phyloP scores from a whole-genome alignment of 345 rosid species.

The Gossypium mustelinum region DNA sequence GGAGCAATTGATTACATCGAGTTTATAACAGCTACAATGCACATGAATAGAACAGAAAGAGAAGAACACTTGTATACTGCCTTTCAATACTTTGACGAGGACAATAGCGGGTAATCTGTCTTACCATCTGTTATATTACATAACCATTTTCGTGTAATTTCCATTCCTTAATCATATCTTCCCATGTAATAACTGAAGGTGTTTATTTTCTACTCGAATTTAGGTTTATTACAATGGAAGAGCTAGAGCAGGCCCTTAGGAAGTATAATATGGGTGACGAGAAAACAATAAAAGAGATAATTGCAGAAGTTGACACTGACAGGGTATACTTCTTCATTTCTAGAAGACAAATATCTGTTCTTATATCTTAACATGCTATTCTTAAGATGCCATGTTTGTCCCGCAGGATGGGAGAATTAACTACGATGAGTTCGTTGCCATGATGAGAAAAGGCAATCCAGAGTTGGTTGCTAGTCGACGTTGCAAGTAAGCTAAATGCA shows the following conservation, averaged over 20 bases:
- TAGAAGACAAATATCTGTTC: not conserved
- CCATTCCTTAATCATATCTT: not conserved
- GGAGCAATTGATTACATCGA: conserved; percentile 95
- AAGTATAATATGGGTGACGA: conserved; percentile 86
- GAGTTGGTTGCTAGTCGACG: conserved; percentile 62
- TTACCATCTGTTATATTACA: not conserved
- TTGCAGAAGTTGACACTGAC: conserved; percentile 90
- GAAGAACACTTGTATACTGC: conserved; percentile 86
- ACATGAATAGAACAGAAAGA: conserved; percentile 84
- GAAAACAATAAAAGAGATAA: conserved; percentile 87
- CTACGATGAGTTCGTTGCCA: conserved; percentile 89
- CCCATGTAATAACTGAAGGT: not conserved
- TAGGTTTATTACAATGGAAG: conserved; percentile 87
- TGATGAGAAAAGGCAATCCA: conserved; percentile 93
- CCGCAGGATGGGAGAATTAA: conserved; percentile 90
- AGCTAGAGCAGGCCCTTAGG: conserved; percentile 81
- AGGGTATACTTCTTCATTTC: conserved; percentile 37
- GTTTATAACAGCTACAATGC: conserved; percentile 96
- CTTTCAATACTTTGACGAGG: conserved; percentile 87
- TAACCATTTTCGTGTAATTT: not conserved
- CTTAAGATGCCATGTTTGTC: not conserved
- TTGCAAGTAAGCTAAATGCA: conserved; percentile 33
- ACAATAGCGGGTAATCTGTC: conserved; percentile 76
- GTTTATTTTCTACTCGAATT: conserved; percentile 12
- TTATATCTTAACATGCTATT: not conserved